Evolutionary conservation across 257 asterid species (phyloP).

Genomic region (Fraxinus excelsior): DNA sequence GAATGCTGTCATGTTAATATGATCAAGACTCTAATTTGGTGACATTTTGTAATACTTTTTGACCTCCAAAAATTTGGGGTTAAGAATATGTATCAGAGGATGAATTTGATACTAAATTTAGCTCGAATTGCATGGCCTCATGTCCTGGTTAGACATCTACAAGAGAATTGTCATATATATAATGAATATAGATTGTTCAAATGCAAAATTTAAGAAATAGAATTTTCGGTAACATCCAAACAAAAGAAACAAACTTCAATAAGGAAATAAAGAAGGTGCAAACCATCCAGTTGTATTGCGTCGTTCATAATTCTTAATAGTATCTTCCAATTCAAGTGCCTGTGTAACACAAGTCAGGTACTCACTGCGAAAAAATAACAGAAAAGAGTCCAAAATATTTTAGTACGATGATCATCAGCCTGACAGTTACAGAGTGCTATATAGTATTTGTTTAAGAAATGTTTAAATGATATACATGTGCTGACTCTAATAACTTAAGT

Average conservation of each 20-base stretch:
- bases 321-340: conserved; percentile 97
- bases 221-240: conserved; percentile 12
- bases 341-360: conserved; percentile 85
- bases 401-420: neutral
- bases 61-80: conserved; percentile 1
- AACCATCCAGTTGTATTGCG: conserved; percentile 89
- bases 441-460: neutral
- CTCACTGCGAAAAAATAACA: conserved; percentile 63
- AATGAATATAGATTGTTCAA: neutral
- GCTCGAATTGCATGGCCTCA: neutral
- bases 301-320: conserved; percentile 85
- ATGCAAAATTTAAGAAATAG: conserved; percentile 23
- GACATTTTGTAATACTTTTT: neutral
- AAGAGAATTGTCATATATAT: conserved; percentile 12
- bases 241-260: neutral
- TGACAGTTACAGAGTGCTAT: neutral
- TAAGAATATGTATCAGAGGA: conserved; percentile 3
- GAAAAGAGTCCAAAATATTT: conserved; percentile 9
- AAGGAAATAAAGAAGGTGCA: conserved; percentile 36
- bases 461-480: neutral
- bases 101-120: neutral
- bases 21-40: conserved; percentile 4
- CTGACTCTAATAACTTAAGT: neutral
- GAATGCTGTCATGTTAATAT: neutral
- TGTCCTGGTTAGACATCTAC: conserved; percentile 8